Evolutionary conservation across 441 rosid species (phyloP).

Genomic region (Euphorbia celastroides): DNA sequence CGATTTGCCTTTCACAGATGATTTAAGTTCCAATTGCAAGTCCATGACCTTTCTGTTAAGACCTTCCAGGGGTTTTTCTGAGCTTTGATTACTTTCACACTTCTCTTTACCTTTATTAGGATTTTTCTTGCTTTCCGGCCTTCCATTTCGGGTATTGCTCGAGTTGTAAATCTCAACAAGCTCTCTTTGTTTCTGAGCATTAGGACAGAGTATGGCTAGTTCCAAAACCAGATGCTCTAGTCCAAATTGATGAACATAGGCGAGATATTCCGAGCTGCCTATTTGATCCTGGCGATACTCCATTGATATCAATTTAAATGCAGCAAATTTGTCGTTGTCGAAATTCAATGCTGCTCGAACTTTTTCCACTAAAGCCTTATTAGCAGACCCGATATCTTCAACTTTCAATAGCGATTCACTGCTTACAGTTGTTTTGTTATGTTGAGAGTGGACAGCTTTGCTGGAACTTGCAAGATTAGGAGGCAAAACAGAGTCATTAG

Average conservation of each 20-base stretch:
- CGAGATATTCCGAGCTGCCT: constrained; percentile 30
- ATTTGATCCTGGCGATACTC: constrained; percentile 28
- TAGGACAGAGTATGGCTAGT: constrained; percentile 40
- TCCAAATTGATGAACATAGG: constrained; percentile 39
- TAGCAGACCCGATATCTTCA: constrained; percentile 38
- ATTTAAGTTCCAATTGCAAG: constrained; percentile 2
- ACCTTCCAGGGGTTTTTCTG: constrained; percentile 10
- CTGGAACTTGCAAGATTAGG: constrained; percentile 21
- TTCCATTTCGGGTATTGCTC: constrained; percentile 12
- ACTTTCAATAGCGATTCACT: constrained; percentile 20
- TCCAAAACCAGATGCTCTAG: constrained; percentile 37
- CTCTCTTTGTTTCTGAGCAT: constrained; percentile 37
- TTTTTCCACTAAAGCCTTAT: constrained; percentile 38
- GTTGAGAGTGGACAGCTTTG: constrained; percentile 20
- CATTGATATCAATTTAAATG: constrained; percentile 34
- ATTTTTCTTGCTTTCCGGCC: constrained; percentile 13
- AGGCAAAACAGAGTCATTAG: constrained; percentile 7
- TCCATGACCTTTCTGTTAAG: not conserved
- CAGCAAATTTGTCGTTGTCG: constrained; percentile 32
- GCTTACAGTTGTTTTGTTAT: constrained; percentile 15
- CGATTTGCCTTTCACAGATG: constrained; percentile 26
- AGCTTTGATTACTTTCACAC: constrained; percentile 21
- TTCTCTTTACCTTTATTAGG: constrained; percentile 36
- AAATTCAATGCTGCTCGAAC: constrained; percentile 33
- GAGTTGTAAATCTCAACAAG: constrained; percentile 34